Conservation (phyloP, 768 basidiomycete genomes). For the Pisolithus tinctorius region DNA sequence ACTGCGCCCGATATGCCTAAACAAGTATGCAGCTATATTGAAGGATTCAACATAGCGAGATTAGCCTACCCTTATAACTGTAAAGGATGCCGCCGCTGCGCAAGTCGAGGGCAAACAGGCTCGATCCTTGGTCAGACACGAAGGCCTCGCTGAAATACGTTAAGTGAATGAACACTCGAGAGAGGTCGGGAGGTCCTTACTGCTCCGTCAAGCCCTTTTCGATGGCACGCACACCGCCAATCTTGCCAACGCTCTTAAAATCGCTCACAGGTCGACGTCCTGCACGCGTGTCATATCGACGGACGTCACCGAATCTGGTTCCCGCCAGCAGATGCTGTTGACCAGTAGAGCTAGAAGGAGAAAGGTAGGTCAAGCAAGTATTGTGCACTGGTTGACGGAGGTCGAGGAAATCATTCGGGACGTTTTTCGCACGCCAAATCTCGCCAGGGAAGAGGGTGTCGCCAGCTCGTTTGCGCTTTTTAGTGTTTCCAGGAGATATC, state of each 20-base stretch:
- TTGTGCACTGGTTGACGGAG: conserved; percentile 77
- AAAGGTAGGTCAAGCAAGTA: conserved; percentile 57
- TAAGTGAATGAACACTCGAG: neutral
- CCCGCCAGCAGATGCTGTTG: conserved; percentile 59
- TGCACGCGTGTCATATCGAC: conserved; percentile 71
- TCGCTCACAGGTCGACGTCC: conserved; percentile 61
- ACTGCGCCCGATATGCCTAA: conserved; percentile 68
- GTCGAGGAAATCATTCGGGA: conserved; percentile 67
- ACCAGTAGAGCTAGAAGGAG: conserved; percentile 27
- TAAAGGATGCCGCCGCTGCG: conserved; percentile 61
- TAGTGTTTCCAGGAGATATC: conserved; percentile 4
- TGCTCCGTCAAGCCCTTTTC: conserved; percentile 57
- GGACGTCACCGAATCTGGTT: conserved; percentile 65
- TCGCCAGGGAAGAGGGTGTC: conserved; percentile 63
- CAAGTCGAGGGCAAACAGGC: conserved; percentile 59
- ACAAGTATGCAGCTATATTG: neutral
- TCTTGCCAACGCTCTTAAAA: conserved; percentile 55
- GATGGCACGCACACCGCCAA: conserved; percentile 53
- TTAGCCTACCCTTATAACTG: conserved; percentile 54
- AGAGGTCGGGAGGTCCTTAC: conserved; percentile 34
- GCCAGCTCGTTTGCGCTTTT: conserved; percentile 54
- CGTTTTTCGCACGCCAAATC: conserved; percentile 82
- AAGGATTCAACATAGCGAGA: neutral
- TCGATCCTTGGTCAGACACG: conserved; percentile 57
- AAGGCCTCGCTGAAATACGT: conserved; percentile 52